phyloP scores from a whole-genome alignment of 2,329 filamentous ascomycete species.

The Ophiostoma ulmi region DNA sequence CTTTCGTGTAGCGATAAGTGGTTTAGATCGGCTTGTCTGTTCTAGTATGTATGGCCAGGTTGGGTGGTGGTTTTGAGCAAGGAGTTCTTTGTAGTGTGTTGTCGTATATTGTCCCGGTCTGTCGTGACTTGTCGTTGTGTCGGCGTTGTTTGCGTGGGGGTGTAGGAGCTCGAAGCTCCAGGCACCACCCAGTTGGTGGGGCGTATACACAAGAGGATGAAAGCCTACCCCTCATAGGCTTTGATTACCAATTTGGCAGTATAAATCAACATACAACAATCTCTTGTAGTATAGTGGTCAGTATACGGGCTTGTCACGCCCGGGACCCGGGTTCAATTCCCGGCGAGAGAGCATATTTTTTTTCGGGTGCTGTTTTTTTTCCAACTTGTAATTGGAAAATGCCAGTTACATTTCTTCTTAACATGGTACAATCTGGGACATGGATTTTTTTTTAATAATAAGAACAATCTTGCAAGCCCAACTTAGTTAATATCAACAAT shows the following conservation, averaged over 20 bases:
- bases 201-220: not conserved
- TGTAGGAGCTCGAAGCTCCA: not conserved
- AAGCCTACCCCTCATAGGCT: not conserved
- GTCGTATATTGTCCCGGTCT: not conserved
- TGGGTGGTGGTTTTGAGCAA: not conserved
- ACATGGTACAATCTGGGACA: too few species aligned
- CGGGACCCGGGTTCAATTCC: slow-evolving; percentile 16
- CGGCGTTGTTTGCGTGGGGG: not conserved
- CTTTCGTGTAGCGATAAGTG: not conserved
- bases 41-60: not conserved
- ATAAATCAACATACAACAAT: not conserved
- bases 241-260: too few species aligned
- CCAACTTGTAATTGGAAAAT: not conserved
- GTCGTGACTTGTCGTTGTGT: not conserved
- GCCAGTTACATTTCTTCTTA: too few species aligned
- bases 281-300: slow-evolving; percentile 19
- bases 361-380: not conserved
- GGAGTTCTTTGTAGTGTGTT: not conserved
- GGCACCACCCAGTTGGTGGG: not conserved
- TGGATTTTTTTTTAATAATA: not conserved
- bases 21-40: not conserved
- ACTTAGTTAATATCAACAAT: too few species aligned
- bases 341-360: not conserved
- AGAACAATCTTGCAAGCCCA: not conserved
- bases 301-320: slow-evolving; percentile 19